Percentiles rank a stretch among this genome's conserved stretches.
phyloP scores from a whole-genome alignment of 768 basidiomycete genomes.

The Rhodotorula toruloides region DNA sequence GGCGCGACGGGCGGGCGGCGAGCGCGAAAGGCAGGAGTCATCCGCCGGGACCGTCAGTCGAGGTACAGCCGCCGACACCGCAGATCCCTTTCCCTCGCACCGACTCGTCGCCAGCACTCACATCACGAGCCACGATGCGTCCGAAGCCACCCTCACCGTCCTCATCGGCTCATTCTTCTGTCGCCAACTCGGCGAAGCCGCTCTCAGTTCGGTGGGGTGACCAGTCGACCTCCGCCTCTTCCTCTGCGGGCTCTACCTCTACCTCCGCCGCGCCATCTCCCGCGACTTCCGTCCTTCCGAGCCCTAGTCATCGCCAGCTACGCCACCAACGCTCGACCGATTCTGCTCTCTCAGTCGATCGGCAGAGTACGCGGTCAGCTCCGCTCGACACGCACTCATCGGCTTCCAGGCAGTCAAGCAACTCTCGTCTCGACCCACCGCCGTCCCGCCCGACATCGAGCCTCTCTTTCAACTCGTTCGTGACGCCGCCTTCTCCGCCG shows the following conservation, averaged over 20 bases:
- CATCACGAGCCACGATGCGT: neutral
- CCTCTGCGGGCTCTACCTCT: neutral
- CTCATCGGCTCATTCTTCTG: neutral
- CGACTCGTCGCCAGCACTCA: neutral
- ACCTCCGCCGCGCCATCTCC: neutral
- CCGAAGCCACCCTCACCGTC: neutral
- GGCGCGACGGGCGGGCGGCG: neutral
- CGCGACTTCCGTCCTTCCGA: neutral
- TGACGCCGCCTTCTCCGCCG: slow-evolving; percentile 14
- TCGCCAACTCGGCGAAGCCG: neutral
- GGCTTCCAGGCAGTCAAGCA: too few relatives aligned
- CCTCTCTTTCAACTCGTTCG: slow-evolving; percentile 13
- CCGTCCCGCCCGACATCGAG: neutral
- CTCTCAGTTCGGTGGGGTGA: slow-evolving; percentile 10
- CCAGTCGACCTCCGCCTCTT: neutral
- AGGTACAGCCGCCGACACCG: slow-evolving; percentile 13
- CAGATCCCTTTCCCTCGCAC: neutral
- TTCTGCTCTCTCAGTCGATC: too few relatives aligned
- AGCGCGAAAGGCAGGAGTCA: too few relatives aligned
- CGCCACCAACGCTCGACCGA: too few relatives aligned
- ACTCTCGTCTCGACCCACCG: neutral
- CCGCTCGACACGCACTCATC: too few relatives aligned
- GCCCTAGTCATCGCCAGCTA: too few relatives aligned
- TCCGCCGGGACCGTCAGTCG: neutral
- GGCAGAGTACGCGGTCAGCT: too few relatives aligned